Base-by-base conservation (phyloP, 2,329 filamentous ascomycete genomes). In the Penicillium sp. region DNA sequence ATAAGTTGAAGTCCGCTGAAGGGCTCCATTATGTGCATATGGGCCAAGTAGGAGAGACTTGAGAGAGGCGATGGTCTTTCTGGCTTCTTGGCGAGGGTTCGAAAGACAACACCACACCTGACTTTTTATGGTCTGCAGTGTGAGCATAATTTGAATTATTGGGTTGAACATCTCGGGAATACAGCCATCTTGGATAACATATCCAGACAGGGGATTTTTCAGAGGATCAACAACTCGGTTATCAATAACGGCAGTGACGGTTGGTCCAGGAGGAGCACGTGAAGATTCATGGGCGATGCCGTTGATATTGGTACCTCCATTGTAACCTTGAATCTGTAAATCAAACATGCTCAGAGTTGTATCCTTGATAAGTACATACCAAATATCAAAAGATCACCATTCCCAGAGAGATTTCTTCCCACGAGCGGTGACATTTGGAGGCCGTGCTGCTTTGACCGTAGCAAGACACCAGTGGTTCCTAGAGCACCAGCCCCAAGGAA, bases 401-500 rank as follows among this genome's bases (percentile, higher is more conserved):
- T 58, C 1, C 56, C 56, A 28, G 48, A 45, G 28, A 58, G 35
- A 14, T 51, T 51, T 22, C 43, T 77, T 5, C 85, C 85, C 9
- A 88, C 75, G 43, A 77, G 75, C 16, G 81, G 74, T 61, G 84
- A 88, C 74, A 85, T 79, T 0, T 72, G 62, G 11, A 89, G 68
- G 0, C 86, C 85, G 66, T 83, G 77, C 49, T 81, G 75, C 66
- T 79, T 84, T 62, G 83, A 86, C 43, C 84, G 74, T 6, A 88
- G 77, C 31, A 88, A 70, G 44, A 87, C 88, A 67, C 88, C 86
- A 0, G 86, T 88, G 0, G 85, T 86, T 1, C 84, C 86, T 14
- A 88, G 76, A 28, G 83, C 74, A 1, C 86, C 86, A 1, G 86
- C 86, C 5, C 85, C 86, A 11, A 89, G 77, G 65, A 89, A 88